Evolutionary conservation across 371 early-diverging fungal genomes (phyloP), one percentile per base, ranked within the genome.

Genomic region (Entomophthora muscae): DNA sequence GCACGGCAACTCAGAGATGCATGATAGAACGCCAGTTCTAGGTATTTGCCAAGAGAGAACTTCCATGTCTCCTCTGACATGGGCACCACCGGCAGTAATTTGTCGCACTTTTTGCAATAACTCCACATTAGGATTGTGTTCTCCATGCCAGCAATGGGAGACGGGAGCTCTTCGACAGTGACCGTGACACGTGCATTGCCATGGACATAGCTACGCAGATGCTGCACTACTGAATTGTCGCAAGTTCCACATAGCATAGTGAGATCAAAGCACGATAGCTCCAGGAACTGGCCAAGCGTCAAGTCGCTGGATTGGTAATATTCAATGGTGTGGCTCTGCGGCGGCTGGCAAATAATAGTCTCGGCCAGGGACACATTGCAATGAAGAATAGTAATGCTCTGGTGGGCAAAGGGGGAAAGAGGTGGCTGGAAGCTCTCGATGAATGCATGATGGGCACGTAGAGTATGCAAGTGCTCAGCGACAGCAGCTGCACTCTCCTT

Each of bases 21-120:
- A 63, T 83, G 83, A 72, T 95, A 93, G 61, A 91, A 90, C 2
- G 84, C 73, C 2, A 91, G 73, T 69, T 97, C 98, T 52, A 97
- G 69, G 64, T 88, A 95, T 72, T 95, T 95, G 26, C 95, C 98
- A 76, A 94, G 93, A 10, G 95, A 95, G 65, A 85, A 89, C 58
- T 86, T 82, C 82, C 89, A 90, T n/a, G 90, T 77, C 26, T 90
- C 83, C 22, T 86, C 86, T 0, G 92, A 83, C 81, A 97, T 85
- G 2, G 79, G 81, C 0, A 83, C 73, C 0, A 80, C 80, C 0
- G 87, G 90, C 0, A 93, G 91, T 1, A 73, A 72, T 22, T 76
- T 76, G 0, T 78, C 63, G 69, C 95, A 95, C 1, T 77, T 64
- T 33, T 75, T 76, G 71, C 97, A 97, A 52, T 75, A 73, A 56